These are phyloP conservation scores for Symbiodinium pilosum DNA, from an alignment of 73 alveolate genomes.

Conservation along the genomic window DNA sequence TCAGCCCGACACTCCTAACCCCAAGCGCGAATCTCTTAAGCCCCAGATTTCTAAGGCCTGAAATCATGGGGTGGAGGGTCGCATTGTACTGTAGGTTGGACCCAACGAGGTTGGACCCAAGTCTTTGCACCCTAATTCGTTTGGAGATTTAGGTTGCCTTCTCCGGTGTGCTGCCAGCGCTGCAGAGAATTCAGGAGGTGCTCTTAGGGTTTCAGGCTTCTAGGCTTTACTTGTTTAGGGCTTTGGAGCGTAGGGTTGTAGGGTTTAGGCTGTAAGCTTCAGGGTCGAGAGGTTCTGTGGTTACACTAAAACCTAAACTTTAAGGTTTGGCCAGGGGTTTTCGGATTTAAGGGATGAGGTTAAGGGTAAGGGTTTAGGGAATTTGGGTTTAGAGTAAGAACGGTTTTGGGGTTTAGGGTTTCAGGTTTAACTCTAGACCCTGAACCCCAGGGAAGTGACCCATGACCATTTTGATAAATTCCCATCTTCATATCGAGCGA, in stretches of 20 bases:
- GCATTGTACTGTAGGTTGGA: no score
- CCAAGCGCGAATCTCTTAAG: no score
- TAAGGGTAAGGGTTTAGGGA: background rate
- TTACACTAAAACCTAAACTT: background rate
- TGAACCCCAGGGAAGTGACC: background rate
- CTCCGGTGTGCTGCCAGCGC: constrained; percentile 49
- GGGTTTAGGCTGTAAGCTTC: background rate
- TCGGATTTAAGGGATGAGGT: background rate
- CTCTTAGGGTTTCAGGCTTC: no score
- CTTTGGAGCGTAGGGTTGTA: background rate
- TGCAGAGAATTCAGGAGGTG: constrained; percentile 63
- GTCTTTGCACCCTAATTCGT: no score
- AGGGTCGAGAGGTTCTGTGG: background rate
- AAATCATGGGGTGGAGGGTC: no score
- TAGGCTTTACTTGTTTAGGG: background rate
- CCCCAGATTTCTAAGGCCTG: no score
- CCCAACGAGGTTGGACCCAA: no score
- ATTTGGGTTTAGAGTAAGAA: background rate
- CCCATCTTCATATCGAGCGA: no score
- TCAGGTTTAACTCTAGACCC: background rate
- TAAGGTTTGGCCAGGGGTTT: background rate
- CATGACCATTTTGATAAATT: no score
- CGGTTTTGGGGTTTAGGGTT: background rate
- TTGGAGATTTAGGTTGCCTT: constrained; percentile 28
- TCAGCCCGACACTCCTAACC: no score